These are phyloP conservation scores for Arabidopsis arenosa DNA, from an alignment of 345 rosid genomes.

Conservation along the genomic window DNA sequence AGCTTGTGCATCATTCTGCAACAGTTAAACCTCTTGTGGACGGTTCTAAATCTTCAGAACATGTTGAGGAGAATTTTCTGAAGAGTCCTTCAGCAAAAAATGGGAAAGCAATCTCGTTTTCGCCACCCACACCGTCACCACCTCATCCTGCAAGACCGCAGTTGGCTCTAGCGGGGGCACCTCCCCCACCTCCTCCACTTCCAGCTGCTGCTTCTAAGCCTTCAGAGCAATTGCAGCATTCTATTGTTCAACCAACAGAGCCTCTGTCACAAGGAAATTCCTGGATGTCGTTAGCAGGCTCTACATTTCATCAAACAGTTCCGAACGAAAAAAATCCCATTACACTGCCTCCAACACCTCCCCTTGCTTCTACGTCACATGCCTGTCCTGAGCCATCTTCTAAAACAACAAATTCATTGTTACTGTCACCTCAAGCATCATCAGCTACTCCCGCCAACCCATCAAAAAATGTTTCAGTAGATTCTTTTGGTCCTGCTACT, in stretches of 20 bases:
- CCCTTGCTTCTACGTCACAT: conserved; percentile 30
- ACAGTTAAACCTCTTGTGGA: conserved; percentile 46
- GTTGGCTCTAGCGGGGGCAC: conserved; percentile 43
- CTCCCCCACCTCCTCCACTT: conserved; percentile 56
- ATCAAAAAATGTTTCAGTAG: conserved; percentile 17
- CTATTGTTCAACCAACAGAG: conserved; percentile 34
- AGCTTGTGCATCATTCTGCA: conserved; percentile 49
- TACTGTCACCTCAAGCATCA: conserved; percentile 41
- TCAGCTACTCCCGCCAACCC: conserved; percentile 34
- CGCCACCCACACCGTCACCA: conserved; percentile 47
- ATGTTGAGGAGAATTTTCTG: conserved; percentile 26
- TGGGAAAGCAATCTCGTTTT: conserved; percentile 40
- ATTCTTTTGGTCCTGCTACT: conserved; percentile 11
- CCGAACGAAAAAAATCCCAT: conserved; percentile 31
- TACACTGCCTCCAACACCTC: conserved; percentile 41
- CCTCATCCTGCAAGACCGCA: conserved; percentile 43
- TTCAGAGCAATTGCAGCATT: conserved; percentile 32
- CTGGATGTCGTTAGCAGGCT: conserved; percentile 41
- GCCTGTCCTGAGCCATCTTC: conserved; percentile 27
- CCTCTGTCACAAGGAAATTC: conserved; percentile 39
- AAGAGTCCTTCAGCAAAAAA: conserved; percentile 33
- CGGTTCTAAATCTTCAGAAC: conserved; percentile 40
- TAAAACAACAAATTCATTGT: conserved; percentile 4
- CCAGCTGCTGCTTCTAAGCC: conserved; percentile 34
- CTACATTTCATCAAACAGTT: conserved; percentile 22